A percentile compares a stretch with the other conserved stretches of the same genome.
These are phyloP conservation scores for Zangia roseola DNA, from an alignment of 768 basidiomycete species.

Conservation along the genomic window DNA sequence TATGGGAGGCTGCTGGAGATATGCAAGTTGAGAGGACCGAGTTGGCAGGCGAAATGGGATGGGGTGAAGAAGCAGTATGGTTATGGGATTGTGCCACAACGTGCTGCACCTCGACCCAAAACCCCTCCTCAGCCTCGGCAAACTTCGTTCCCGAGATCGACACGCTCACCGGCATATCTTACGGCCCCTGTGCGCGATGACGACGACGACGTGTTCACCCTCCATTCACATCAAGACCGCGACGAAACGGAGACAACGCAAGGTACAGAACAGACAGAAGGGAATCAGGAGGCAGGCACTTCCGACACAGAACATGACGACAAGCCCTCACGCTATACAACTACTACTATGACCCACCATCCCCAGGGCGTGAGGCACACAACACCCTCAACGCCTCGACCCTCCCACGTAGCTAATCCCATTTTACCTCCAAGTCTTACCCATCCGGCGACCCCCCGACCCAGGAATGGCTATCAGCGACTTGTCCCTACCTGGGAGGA, in stretches of 20 bases:
- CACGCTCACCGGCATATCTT: slow-evolving; percentile 25
- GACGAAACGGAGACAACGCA: slow-evolving; percentile 22
- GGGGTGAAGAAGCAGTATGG: slow-evolving; percentile 59
- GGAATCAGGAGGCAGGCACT: slow-evolving; percentile 6
- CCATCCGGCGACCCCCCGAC: slow-evolving; percentile 31
- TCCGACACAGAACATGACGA: slow-evolving; percentile 25
- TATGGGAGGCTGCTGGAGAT: slow-evolving; percentile 83
- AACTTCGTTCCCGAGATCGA: slow-evolving; percentile 17
- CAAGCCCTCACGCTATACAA: slow-evolving; percentile 4
- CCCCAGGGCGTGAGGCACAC: slow-evolving; percentile 8
- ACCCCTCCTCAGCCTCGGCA: slow-evolving; percentile 18
- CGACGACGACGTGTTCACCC: slow-evolving; percentile 42
- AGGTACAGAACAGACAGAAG: slow-evolving; percentile 16
- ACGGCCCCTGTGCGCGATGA: slow-evolving; percentile 32
- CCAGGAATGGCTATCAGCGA: slow-evolving; percentile 17
- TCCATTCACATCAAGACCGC: slow-evolving; percentile 45
- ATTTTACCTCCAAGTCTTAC: slow-evolving; percentile 29
- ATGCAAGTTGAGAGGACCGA: slow-evolving; percentile 74
- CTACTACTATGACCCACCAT: slow-evolving; percentile 6
- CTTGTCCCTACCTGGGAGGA: slow-evolving; percentile 34
- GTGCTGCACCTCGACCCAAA: slow-evolving; percentile 10
- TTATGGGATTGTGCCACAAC: slow-evolving; percentile 30
- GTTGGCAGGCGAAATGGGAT: slow-evolving; percentile 83
- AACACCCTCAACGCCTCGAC: slow-evolving; percentile 6
- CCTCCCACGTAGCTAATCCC: slow-evolving; percentile 18